These are phyloP conservation scores for Macadamia tetraphylla DNA, from an alignment of 164 flowering plant species.

Conservation along the genomic window DNA sequence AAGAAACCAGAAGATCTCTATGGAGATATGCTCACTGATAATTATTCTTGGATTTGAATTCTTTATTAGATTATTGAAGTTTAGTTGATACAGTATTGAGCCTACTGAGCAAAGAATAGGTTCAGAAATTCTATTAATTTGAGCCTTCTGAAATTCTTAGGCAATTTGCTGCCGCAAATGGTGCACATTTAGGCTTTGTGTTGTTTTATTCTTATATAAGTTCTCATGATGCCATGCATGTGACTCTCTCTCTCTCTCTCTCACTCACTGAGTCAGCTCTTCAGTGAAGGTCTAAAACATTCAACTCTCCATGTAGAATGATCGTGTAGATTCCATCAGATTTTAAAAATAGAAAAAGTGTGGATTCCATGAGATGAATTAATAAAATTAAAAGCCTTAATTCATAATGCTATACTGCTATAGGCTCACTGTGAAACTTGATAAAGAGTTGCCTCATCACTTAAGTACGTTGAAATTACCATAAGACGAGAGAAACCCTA, in stretches of 20 bases:
- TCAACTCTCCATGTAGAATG: not conserved
- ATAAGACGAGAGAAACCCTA: not conserved
- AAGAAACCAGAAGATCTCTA: conserved; percentile 22
- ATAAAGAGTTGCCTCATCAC: not conserved
- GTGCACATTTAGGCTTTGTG: not conserved
- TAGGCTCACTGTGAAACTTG: not conserved
- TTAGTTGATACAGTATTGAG: conserved; percentile 4
- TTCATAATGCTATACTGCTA: not conserved
- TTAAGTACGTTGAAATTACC: not conserved
- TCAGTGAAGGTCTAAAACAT: not conserved
- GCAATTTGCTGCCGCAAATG: not conserved
- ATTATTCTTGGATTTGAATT: not conserved
- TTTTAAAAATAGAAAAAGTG: not conserved
- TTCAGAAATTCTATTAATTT: not conserved
- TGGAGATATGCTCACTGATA: conserved; percentile 16
- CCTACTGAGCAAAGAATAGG: conserved; percentile 8
- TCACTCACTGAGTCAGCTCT: not conserved
- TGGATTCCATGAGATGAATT: not conserved
- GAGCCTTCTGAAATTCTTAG: not conserved
- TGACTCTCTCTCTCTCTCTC: conserved; percentile 5
- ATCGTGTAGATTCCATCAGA: no score
- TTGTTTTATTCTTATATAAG: not conserved
- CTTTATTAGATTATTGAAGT: not conserved
- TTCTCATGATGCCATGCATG: conserved; percentile 25
- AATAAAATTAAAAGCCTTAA: not conserved